Evolutionary conservation across 192 early-diverging fungal genomes (phyloP).

Genomic region (Linnemannia zychae): DNA sequence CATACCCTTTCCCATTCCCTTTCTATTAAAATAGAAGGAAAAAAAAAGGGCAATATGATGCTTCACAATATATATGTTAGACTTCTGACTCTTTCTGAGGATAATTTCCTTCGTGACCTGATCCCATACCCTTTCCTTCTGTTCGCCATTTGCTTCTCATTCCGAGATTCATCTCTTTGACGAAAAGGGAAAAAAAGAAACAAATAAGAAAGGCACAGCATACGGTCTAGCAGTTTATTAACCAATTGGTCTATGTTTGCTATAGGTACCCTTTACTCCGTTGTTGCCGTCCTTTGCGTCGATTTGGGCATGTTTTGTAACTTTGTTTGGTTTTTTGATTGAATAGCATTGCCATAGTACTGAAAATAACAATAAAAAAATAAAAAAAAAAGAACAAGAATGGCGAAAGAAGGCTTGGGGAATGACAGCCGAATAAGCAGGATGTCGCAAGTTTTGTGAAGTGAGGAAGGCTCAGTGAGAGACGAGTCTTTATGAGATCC

Average conservation of each 20-base stretch:
- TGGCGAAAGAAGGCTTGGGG: neutral
- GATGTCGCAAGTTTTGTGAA: no score
- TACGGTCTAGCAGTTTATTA: no score
- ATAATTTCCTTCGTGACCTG: slow-evolving; percentile 54
- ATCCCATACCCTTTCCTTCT: slow-evolving; percentile 11
- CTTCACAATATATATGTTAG: slow-evolving; percentile 54
- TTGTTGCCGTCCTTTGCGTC: neutral
- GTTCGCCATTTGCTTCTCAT: no score
- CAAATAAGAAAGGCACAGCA: neutral
- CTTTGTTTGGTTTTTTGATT: neutral
- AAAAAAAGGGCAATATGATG: slow-evolving; percentile 45
- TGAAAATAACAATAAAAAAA: neutral
- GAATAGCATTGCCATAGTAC: neutral
- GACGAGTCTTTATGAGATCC: no score
- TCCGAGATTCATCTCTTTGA: neutral
- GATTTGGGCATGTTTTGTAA: neutral
- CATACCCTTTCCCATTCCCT: neutral
- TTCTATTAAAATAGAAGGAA: slow-evolving; percentile 16
- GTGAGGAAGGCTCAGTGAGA: no score
- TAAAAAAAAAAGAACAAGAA: neutral
- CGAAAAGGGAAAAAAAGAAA: slow-evolving; percentile 1
- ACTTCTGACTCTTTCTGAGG: slow-evolving; percentile 43
- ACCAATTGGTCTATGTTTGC: no score
- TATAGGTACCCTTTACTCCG: neutral
- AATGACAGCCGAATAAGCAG: neutral